Evolutionary conservation across 805 yeast species (phyloP).

Genomic region (Phaffomyces antillensis): DNA sequence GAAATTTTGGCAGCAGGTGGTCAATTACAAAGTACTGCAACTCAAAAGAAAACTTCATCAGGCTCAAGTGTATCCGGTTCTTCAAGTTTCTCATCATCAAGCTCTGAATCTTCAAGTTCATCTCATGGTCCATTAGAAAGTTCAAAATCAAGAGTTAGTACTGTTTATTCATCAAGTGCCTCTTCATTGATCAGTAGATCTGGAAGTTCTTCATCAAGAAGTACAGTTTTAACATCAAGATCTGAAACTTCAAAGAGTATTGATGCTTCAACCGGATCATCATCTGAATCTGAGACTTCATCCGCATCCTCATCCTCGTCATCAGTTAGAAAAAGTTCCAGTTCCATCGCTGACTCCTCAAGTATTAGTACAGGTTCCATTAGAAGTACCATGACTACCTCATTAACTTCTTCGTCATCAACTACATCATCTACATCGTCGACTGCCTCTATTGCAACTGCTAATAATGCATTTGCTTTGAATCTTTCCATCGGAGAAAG

Average conservation of each 20-base stretch:
- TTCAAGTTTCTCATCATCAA: slow-evolving; percentile 1
- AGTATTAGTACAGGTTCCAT: no score
- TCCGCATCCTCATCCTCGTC: slow-evolving; percentile 14
- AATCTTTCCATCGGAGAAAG: slow-evolving; percentile 1
- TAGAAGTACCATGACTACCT: no score
- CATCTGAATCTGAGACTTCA: slow-evolving; percentile 11
- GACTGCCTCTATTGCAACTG: slow-evolving; percentile 1
- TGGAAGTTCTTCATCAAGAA: slow-evolving; percentile 6
- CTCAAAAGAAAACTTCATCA: slow-evolving; percentile 1
- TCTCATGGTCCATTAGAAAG: slow-evolving; percentile 3
- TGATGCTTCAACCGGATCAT: slow-evolving; percentile 1
- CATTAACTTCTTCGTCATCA: slow-evolving; percentile 7
- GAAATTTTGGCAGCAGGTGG: slow-evolving; percentile 29
- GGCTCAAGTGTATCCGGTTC: not conserved
- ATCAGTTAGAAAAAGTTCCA: not conserved
- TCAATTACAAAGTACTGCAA: slow-evolving; percentile 11
- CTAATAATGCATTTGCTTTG: slow-evolving; percentile 7
- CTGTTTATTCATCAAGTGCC: slow-evolving; percentile 7
- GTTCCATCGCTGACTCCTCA: slow-evolving; percentile 3
- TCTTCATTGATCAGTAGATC: slow-evolving; percentile 5
- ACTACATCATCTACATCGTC: slow-evolving; percentile 6
- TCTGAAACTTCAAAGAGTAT: not conserved
- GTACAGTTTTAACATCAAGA: slow-evolving; percentile 9
- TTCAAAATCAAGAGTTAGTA: slow-evolving; percentile 4
- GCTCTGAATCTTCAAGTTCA: not conserved